phyloP scores from a whole-genome alignment of 257 asterid species.

The Petunia axillaris region DNA sequence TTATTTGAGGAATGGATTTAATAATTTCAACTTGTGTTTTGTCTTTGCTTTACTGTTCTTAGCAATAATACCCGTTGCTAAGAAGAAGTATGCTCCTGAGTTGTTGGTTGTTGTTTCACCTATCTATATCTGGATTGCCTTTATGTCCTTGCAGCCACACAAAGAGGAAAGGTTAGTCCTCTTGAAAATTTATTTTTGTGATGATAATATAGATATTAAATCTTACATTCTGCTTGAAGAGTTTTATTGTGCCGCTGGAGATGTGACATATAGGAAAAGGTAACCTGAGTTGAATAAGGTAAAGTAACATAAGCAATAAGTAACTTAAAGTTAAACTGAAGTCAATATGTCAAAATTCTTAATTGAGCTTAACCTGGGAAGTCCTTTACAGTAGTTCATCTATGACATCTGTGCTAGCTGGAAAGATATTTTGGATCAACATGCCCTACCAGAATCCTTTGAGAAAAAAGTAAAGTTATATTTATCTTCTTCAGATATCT shows the following conservation, averaged over 20 bases:
- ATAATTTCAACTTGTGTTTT: slow-evolving; percentile 91
- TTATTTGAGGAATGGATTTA: slow-evolving; percentile 89
- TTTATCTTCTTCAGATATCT: background rate
- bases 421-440: background rate
- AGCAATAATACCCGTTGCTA: slow-evolving; percentile 72
- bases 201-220: slow-evolving; percentile 2
- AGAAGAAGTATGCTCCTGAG: slow-evolving; percentile 80
- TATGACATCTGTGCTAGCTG: background rate
- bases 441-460: slow-evolving; percentile 18
- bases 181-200: slow-evolving; percentile 7
- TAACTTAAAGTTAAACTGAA: background rate
- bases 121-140: slow-evolving; percentile 87
- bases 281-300: background rate
- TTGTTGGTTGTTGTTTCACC: slow-evolving; percentile 81
- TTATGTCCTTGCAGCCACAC: slow-evolving; percentile 98
- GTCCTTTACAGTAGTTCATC: background rate
- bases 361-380: background rate
- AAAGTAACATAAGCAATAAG: background rate
- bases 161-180: slow-evolving; percentile 90
- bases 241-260: background rate
- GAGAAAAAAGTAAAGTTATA: background rate
- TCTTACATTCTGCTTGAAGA: slow-evolving; percentile 10
- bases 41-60: slow-evolving; percentile 81
- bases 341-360: background rate
- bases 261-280: background rate